These are phyloP conservation scores for Wallacemonas rigidus DNA, from an alignment of 208 protist species.

Conservation along the genomic window DNA sequence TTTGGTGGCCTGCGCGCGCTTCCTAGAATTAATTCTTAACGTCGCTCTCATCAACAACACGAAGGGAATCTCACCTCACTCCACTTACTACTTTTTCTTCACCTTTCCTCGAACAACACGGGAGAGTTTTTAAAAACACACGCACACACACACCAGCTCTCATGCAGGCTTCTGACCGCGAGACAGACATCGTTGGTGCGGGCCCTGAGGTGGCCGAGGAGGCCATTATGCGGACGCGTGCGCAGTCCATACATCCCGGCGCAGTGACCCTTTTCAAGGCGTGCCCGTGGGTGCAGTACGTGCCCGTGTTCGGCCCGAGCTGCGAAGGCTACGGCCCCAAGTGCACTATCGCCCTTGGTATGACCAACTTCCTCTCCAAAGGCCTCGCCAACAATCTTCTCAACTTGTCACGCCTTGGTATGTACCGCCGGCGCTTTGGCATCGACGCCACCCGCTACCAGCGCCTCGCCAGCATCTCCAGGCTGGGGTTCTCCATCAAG, in stretches of 20 bases:
- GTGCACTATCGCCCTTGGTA: conserved; percentile 22
- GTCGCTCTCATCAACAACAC: neutral
- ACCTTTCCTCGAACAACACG: neutral
- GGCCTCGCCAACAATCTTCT: conserved; percentile 35
- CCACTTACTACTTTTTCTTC: neutral
- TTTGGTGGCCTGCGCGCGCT: too few species aligned
- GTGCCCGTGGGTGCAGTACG: conserved; percentile 18
- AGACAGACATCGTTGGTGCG: neutral
- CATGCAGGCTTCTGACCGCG: conserved; percentile 10
- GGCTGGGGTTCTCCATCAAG: conserved; percentile 40
- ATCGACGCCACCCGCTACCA: conserved; percentile 30
- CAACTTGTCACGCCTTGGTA: conserved; percentile 17
- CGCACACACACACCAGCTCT: neutral
- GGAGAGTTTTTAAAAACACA: neutral
- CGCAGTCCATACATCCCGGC: conserved; percentile 19
- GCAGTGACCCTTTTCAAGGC: conserved; percentile 23
- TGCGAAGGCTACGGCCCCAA: conserved; percentile 31
- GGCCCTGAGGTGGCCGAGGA: neutral
- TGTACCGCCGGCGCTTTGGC: conserved; percentile 34
- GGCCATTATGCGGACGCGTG: neutral
- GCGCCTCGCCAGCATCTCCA: conserved; percentile 26
- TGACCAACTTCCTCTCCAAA: conserved; percentile 28
- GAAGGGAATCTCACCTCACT: neutral
- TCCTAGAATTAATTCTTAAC: too few species aligned
- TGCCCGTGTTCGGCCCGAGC: conserved; percentile 32